Percentiles rank a stretch among this genome's conserved stretches.
phyloP scores from a whole-genome alignment of 2,329 filamentous ascomycete genomes.

The Graphilbum sp. region DNA sequence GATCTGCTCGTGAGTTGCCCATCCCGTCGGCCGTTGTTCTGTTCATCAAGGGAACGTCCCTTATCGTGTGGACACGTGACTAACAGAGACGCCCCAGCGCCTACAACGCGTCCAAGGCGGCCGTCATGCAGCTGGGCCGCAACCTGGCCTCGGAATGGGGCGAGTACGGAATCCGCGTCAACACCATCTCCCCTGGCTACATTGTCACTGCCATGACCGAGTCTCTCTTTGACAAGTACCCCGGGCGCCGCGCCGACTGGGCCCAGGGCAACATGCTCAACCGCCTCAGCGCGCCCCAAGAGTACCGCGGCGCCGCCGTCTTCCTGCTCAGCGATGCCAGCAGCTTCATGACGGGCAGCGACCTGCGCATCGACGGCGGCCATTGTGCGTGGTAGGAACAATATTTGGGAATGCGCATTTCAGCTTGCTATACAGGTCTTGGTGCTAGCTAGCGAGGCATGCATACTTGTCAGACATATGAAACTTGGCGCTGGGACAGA shows the following conservation, averaged over 20 bases:
- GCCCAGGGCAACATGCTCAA: conserved; percentile 74
- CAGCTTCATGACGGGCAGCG: conserved; percentile 54
- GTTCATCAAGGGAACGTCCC: no score
- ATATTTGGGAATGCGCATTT: no score
- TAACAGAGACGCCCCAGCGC: conserved; percentile 31
- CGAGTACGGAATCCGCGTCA: conserved; percentile 55
- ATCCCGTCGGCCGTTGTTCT: neutral
- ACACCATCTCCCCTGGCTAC: conserved; percentile 67
- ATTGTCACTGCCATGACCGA: conserved; percentile 75
- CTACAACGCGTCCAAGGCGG: conserved; percentile 65
- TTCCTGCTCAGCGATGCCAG: conserved; percentile 52
- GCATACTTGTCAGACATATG: no score
- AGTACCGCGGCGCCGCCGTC: conserved; percentile 55
- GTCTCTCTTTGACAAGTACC: conserved; percentile 58
- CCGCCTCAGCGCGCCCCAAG: conserved; percentile 47
- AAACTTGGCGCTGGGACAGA: no score
- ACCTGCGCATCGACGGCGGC: conserved; percentile 56
- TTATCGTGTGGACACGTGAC: neutral
- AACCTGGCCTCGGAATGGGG: conserved; percentile 64
- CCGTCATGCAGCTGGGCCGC: conserved; percentile 52
- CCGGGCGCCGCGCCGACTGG: conserved; percentile 54
- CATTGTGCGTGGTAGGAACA: conserved; percentile 42
- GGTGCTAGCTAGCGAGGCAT: no score
- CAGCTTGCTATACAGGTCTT: no score
- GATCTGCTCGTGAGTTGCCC: conserved; percentile 36